These are phyloP conservation scores for Suillus discolor DNA, from an alignment of 768 basidiomycete species.

Conservation along the genomic window DNA sequence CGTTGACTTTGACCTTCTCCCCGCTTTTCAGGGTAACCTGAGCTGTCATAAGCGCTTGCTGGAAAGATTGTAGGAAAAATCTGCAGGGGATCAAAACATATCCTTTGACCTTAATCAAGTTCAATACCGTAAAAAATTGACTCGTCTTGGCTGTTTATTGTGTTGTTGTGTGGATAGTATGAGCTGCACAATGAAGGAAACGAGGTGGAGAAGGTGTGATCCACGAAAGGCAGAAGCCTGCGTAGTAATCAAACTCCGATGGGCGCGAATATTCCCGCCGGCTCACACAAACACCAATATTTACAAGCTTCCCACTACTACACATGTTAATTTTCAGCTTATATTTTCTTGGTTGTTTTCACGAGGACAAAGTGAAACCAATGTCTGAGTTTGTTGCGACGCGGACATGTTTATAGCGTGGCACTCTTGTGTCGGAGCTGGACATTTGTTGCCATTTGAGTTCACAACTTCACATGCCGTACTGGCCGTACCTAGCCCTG, in stretches of 20 bases:
- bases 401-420: not conserved
- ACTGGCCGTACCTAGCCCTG: not conserved
- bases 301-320: too few relatives aligned
- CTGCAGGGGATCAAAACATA: conserved; percentile 10
- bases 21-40: conserved; percentile 74
- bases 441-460: not conserved
- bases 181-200: conserved; percentile 33
- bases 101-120: conserved; percentile 4
- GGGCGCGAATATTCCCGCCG: conserved; percentile 33
- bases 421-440: not conserved
- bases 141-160: conserved; percentile 22
- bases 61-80: conserved; percentile 32
- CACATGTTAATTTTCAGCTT: not conserved
- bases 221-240: conserved; percentile 31
- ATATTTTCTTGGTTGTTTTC: not conserved
- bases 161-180: conserved; percentile 24
- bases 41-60: conserved; percentile 26
- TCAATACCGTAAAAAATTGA: conserved; percentile 19
- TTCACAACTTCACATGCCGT: not conserved
- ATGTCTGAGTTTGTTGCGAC: not conserved
- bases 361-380: not conserved
- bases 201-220: conserved; percentile 39
- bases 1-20: conserved; percentile 84
- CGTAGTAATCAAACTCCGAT: conserved; percentile 38
- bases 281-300: not conserved